These are phyloP conservation scores for Chimonanthus praecox DNA, from an alignment of 164 flowering plant species.

Conservation along the genomic window DNA sequence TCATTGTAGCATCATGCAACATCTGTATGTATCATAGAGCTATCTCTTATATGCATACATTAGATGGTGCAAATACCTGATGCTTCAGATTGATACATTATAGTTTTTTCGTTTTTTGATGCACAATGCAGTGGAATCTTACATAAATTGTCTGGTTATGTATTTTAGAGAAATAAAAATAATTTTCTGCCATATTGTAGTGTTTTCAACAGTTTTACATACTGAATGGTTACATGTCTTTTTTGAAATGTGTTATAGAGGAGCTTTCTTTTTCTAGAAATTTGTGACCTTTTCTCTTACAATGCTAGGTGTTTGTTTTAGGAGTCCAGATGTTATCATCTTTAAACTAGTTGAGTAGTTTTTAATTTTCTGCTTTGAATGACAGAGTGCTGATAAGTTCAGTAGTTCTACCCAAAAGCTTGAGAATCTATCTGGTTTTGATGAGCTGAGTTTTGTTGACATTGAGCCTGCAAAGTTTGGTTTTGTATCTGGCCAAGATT, in stretches of 20 bases:
- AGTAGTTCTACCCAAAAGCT: conserved; percentile 26
- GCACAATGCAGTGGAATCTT: no score
- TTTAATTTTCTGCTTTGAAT: not conserved
- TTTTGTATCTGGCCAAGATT: conserved; percentile 29
- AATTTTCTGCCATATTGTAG: not conserved
- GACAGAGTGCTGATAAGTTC: conserved; percentile 28
- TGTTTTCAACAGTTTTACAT: not conserved
- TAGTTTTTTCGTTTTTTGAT: no score
- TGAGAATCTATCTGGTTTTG: conserved; percentile 36
- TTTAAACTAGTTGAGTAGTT: not conserved
- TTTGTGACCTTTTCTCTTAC: not conserved
- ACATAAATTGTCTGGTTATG: not conserved
- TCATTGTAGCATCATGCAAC: no score
- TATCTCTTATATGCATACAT: no score
- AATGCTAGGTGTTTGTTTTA: not conserved
- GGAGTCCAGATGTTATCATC: no score
- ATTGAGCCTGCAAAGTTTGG: conserved; percentile 36
- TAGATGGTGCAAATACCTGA: no score
- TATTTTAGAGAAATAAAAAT: not conserved
- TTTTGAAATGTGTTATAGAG: not conserved
- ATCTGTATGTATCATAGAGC: no score
- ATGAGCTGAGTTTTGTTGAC: conserved; percentile 54
- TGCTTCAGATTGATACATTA: no score
- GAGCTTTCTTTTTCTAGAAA: not conserved
- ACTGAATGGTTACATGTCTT: not conserved